These are phyloP conservation scores for Cymbopogon flexuosus DNA, from an alignment of 202 grass and related monocot species.

Conservation along the genomic window DNA sequence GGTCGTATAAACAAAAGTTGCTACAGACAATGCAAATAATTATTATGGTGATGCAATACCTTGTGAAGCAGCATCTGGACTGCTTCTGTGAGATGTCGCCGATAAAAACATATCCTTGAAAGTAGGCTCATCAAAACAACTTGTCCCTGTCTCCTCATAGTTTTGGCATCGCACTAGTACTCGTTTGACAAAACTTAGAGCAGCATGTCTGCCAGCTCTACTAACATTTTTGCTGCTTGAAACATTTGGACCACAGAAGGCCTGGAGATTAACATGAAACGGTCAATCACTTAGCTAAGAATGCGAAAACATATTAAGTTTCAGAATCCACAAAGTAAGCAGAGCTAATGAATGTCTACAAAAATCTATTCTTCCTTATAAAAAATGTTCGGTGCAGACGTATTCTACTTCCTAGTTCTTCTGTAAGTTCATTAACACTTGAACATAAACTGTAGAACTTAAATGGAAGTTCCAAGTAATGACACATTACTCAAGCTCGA, in stretches of 20 bases:
- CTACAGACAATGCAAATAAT: background rate
- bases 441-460: background rate
- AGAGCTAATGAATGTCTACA: conserved; percentile 6
- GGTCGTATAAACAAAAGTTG: background rate
- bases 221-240: conserved; percentile 61
- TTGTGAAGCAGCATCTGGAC: conserved; percentile 36
- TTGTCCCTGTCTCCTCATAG: conserved; percentile 51
- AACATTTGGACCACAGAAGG: conserved; percentile 44
- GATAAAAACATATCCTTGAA: conserved; percentile 73
- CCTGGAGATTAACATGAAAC: conserved; percentile 39
- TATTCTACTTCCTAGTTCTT: background rate
- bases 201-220: conserved; percentile 60
- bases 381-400: background rate
- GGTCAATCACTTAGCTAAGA: conserved; percentile 7
- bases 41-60: conserved; percentile 30
- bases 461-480: background rate
- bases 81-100: conserved; percentile 49
- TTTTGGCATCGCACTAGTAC: conserved; percentile 53
- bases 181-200: conserved; percentile 62
- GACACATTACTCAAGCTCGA: background rate
- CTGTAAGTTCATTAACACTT: background rate
- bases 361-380: background rate
- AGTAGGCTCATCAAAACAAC: conserved; percentile 59
- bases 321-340: conserved; percentile 20
- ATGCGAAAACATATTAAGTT: background rate